Evolutionary conservation across 495 filamentous ascomycete species (phyloP).

Genomic region (Penicillium turbatum): DNA sequence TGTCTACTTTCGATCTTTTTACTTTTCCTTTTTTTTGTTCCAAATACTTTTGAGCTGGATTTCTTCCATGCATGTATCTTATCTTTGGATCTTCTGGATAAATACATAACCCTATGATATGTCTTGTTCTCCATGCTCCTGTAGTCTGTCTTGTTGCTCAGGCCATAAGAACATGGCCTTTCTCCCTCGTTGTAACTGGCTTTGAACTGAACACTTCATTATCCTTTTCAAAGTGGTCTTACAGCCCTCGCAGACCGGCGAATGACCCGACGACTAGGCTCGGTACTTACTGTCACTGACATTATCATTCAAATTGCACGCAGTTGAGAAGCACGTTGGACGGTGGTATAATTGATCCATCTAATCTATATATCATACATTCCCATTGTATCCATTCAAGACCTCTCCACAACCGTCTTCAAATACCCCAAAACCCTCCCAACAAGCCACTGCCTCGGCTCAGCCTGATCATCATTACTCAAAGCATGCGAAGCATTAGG

Average conservation of each 20-base stretch:
- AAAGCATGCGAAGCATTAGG: conserved; percentile 45
- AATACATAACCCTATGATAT: not conserved
- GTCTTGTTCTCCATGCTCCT: not conserved
- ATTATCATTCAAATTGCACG: not conserved
- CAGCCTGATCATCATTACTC: conserved; percentile 45
- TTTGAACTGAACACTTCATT: too few relatives aligned
- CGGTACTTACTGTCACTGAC: too few relatives aligned
- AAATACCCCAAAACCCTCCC: conserved; percentile 36
- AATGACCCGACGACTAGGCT: not conserved
- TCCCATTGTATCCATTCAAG: not conserved
- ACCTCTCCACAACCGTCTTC: conserved; percentile 2
- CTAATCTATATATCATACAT: conserved; percentile 15
- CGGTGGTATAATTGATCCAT: not conserved
- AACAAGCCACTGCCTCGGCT: conserved; percentile 35
- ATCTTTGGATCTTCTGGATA: not conserved
- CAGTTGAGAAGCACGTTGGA: not conserved
- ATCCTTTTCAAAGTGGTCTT: too few relatives aligned
- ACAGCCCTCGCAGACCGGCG: not conserved
- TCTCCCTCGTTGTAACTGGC: too few relatives aligned
- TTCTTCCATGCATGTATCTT: not conserved
- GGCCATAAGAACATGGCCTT: too few relatives aligned
- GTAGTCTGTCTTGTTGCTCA: too few relatives aligned
- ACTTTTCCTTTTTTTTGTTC: not conserved
- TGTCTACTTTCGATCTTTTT: conserved; percentile 3
- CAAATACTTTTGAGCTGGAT: not conserved